Evolutionary conservation across 768 basidiomycete genomes (phyloP).

Genomic region (Suillus hirtellus): DNA sequence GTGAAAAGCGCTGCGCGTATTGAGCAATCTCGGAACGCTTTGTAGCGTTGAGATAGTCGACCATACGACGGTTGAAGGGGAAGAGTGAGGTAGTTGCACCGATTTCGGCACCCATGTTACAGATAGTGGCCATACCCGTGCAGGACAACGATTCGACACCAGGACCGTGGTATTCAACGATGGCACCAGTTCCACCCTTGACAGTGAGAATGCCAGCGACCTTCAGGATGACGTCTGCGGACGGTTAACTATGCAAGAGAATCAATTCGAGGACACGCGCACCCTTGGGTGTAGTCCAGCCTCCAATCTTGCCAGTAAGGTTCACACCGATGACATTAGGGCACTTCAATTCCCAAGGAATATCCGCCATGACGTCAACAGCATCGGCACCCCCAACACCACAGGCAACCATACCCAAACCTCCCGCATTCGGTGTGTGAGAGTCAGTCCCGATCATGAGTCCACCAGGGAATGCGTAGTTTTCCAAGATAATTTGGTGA

Average conservation of each 20-base stretch:
- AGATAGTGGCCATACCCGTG: conserved; percentile 99
- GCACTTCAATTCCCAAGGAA: conserved; percentile 99
- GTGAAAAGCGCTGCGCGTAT: conserved; percentile 85
- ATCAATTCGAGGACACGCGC: conserved; percentile 16
- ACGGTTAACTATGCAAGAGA: conserved; percentile 5
- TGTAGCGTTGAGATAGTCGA: conserved; percentile 91
- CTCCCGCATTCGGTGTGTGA: conserved; percentile 98
- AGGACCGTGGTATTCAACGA: conserved; percentile 94
- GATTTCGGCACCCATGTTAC: conserved; percentile 99
- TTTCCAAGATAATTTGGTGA: conserved; percentile 98
- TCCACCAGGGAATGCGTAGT: conserved; percentile 99
- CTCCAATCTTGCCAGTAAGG: conserved; percentile 89
- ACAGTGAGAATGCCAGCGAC: conserved; percentile 98
- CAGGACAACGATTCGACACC: conserved; percentile 96
- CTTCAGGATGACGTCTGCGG: conserved; percentile 93
- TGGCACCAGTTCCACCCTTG: conserved; percentile 98
- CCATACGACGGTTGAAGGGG: conserved; percentile 98
- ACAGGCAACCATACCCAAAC: conserved; percentile 98
- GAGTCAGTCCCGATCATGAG: conserved; percentile 99
- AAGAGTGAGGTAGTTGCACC: conserved; percentile 98
- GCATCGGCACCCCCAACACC: conserved; percentile 99
- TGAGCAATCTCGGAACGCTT: conserved; percentile 84
- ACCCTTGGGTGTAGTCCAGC: conserved; percentile 99
- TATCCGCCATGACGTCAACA: conserved; percentile 96
- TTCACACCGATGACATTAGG: conserved; percentile 99